Conservation (phyloP, 2,329 filamentous ascomycete species). For the Lasiodiplodia citricola region DNA sequence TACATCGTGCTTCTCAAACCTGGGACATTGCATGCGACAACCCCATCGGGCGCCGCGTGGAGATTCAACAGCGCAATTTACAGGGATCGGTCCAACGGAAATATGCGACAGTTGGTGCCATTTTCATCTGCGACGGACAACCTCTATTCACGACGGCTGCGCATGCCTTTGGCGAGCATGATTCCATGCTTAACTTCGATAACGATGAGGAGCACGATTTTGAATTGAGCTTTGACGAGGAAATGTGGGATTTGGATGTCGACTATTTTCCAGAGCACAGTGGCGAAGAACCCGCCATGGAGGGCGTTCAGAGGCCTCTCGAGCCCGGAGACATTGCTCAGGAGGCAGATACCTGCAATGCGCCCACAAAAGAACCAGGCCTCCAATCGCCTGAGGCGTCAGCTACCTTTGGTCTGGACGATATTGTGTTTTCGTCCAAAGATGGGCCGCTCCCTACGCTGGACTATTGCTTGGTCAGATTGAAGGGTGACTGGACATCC, state of each 20-base stretch:
- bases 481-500: background rate
- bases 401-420: background rate
- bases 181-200: background rate
- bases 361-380: too few relatives aligned
- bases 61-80: background rate
- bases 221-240: background rate
- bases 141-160: background rate
- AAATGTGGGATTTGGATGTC: too few relatives aligned
- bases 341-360: too few relatives aligned
- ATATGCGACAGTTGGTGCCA: background rate
- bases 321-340: too few relatives aligned
- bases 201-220: background rate
- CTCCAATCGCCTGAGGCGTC: too few relatives aligned
- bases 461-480: conserved; percentile 20
- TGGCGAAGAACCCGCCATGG: too few relatives aligned
- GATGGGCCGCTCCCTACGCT: conserved; percentile 24
- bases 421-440: conserved; percentile 16
- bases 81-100: too few relatives aligned
- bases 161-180: background rate
- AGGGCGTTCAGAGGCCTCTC: too few relatives aligned
- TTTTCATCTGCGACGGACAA: background rate
- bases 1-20: too few relatives aligned
- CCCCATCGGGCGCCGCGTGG: background rate
- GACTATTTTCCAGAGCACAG: too few relatives aligned
- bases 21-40: background rate